Percentiles rank a stretch among this genome's conserved stretches.
phyloP scores from a whole-genome alignment of 345 rosid species.

The Euphorbia peplus region DNA sequence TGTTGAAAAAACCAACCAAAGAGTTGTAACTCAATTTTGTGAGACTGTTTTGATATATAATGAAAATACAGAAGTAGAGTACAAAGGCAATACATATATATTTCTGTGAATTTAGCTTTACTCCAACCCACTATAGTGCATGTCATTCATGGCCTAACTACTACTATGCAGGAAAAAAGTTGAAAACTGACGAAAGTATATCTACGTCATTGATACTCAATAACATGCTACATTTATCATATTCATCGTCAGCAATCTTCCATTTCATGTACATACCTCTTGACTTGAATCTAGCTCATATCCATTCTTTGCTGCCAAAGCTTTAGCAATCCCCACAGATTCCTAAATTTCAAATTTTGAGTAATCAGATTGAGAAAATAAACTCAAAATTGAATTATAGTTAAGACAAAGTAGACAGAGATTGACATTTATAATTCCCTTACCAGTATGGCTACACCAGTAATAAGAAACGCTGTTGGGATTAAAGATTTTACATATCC shows the following conservation, averaged over 20 bases:
- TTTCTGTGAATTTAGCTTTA: background rate
- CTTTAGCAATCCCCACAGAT: conserved; percentile 99
- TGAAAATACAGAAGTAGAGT: background rate
- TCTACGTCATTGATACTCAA: conserved; percentile 1
- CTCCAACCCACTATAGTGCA: background rate
- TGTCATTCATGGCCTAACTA: conserved; percentile 6
- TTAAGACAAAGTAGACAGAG: conserved; percentile 10
- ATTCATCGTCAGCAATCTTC: background rate
- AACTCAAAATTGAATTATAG: conserved; percentile 10
- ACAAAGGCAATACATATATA: background rate
- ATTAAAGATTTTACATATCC: conserved; percentile 66
- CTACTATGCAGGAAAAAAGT: background rate
- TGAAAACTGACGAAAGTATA: conserved; percentile 2
- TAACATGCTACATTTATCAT: conserved; percentile 5
- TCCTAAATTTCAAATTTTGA: conserved; percentile 49
- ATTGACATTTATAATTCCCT: conserved; percentile 31
- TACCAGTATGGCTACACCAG: conserved; percentile 99
- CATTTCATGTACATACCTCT: conserved; percentile 50
- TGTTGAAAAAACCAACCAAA: conserved; percentile 28
- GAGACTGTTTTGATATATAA: background rate
- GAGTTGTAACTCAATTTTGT: background rate
- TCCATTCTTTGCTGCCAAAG: conserved; percentile 95
- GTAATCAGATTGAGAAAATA: conserved; percentile 8
- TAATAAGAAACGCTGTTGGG: conserved; percentile 88
- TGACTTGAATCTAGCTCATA: conserved; percentile 95